These are phyloP conservation scores for Aphanocladium album DNA, from an alignment of 2,329 filamentous ascomycete genomes.

Conservation along the genomic window DNA sequence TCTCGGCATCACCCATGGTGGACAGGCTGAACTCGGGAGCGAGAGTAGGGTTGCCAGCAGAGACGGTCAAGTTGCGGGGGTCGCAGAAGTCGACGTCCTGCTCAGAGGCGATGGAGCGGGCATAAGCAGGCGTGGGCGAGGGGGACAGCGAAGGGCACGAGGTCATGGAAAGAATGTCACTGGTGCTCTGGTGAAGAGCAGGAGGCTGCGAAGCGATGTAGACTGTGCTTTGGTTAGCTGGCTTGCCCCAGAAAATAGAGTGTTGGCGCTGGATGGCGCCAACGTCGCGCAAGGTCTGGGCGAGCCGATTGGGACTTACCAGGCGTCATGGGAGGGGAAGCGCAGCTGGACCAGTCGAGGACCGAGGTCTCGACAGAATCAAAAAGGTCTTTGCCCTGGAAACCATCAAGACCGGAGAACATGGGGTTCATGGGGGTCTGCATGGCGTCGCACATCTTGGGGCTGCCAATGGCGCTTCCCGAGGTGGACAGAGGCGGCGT, in stretches of 20 bases:
- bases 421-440: conserved; percentile 78
- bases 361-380: conserved; percentile 71
- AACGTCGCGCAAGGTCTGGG: neutral
- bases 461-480: conserved; percentile 81
- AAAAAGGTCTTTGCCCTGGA: conserved; percentile 62
- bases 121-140: conserved; percentile 69
- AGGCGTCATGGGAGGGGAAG: conserved; percentile 85
- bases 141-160: conserved; percentile 83
- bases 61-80: conserved; percentile 80
- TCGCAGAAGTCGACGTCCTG: conserved; percentile 83
- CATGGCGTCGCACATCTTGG: conserved; percentile 69
- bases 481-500: conserved; percentile 84
- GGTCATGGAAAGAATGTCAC: conserved; percentile 68
- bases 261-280: neutral
- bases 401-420: conserved; percentile 67
- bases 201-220: conserved; percentile 47
- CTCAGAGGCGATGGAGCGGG: conserved; percentile 63
- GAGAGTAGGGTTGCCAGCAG: conserved; percentile 42
- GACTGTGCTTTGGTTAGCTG: conserved; percentile 40
- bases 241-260: neutral
- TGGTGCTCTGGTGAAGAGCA: conserved; percentile 59
- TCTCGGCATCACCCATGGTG: conserved; percentile 60
- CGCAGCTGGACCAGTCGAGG: conserved; percentile 70
- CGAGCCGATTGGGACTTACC: conserved; percentile 53
- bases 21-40: conserved; percentile 62